Base-by-base conservation (phyloP, 768 basidiomycete species). In the Clathrus columnatus region DNA sequence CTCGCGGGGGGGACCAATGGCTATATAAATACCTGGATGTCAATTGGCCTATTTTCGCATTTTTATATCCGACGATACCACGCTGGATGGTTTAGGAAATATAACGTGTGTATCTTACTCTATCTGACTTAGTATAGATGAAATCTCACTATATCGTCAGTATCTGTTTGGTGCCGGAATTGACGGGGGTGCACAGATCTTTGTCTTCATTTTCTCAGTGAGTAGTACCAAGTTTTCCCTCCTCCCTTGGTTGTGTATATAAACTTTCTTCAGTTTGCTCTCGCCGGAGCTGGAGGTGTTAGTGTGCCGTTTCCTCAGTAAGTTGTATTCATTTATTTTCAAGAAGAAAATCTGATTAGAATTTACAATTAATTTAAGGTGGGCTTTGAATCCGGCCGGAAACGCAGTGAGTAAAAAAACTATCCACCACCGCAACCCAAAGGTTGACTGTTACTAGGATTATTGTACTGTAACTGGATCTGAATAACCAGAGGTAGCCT, bases 101-200 rank as follows among this genome's bases (percentile, higher is more conserved):
- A 30, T 20, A 58, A 58, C 36, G 46, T 47, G 21, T 4, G 46
- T 47, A 36, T 28, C 46, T 47, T 14, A 23, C 14, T 16, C 46
- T 23, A 16, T 47, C 4, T 47, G 14, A 11, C 46, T 14, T 11
- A 23, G 46, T 28, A 42, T 7, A 18, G 10, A 4, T 18, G 14
- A 11, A 23, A 29, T 41, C 11, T 24, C 27, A 24, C 4, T 4
- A 74, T 73, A 61, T 83, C 83, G 64, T n/a, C 83, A 85, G 63
- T 84, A 83, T 61, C 77, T 84, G 36, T 66, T 85, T 2, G 81
- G 81, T 27, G 85, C 82, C 36, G 84, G 78, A 6, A 68, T 83
- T 36, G 81, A 83, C 61, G 82, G 82, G 24, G 82, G 83, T 7
- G 77, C 80, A 16, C 82, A 84, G 62, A 73, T 82, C 50, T 82